Conservation (phyloP, 1,284 basidiomycete genomes). For the Apiotrichum veenhuisii region DNA sequence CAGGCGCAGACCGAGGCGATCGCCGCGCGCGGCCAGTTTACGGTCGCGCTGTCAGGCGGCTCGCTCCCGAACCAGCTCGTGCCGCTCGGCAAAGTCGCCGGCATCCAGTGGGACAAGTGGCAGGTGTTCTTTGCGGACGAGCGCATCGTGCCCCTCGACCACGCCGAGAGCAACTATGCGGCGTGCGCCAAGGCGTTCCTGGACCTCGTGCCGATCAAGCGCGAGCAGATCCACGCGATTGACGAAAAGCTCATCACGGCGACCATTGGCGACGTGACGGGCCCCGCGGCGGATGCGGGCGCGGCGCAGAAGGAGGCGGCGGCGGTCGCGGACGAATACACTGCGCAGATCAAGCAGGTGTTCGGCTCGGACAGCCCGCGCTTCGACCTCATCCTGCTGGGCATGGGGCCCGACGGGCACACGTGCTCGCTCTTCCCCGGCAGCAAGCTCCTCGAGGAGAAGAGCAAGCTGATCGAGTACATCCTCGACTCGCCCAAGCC, state of each 20-base stretch:
- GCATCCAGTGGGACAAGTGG: constrained; percentile 93
- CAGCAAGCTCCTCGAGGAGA: constrained; percentile 77
- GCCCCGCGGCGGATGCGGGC: constrained; percentile 49
- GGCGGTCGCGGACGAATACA: constrained; percentile 86
- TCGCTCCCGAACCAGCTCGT: constrained; percentile 81
- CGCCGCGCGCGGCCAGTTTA: constrained; percentile 82
- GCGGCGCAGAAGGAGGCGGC: constrained; percentile 60
- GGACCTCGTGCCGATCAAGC: constrained; percentile 70
- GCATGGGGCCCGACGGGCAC: constrained; percentile 93
- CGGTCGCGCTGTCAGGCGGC: constrained; percentile 88
- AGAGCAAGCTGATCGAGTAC: constrained; percentile 89
- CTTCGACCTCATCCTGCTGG: constrained; percentile 91
- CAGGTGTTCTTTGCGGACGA: constrained; percentile 97
- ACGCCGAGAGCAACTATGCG: constrained; percentile 85
- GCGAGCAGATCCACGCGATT: constrained; percentile 78
- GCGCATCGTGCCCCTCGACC: constrained; percentile 84
- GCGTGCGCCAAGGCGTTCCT: constrained; percentile 75
- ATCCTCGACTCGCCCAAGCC: constrained; percentile 93
- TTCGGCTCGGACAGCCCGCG: constrained; percentile 87
- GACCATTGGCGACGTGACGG: constrained; percentile 35
- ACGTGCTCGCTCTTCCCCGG: constrained; percentile 95
- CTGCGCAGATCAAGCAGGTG: constrained; percentile 83
- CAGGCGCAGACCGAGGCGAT: constrained; percentile 87
- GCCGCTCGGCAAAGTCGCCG: constrained; percentile 64
- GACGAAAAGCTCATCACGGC: constrained; percentile 63